A percentile compares a stretch with the other conserved stretches of the same genome.
Conservation (phyloP, 2,329 filamentous ascomycete species). For the Penicillium sp. region DNA sequence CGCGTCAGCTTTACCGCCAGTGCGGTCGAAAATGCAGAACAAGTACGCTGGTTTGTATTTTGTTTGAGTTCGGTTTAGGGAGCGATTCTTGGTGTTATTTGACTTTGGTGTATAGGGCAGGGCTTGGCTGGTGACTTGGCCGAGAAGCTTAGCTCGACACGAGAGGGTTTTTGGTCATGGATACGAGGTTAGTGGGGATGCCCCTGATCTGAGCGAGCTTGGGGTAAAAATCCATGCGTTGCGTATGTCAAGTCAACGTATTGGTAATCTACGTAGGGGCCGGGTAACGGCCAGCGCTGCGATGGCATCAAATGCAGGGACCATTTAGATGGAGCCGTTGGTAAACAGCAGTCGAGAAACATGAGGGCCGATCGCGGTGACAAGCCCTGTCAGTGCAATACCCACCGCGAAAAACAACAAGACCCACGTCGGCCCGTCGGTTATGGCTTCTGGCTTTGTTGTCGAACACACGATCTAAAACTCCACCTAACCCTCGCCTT, state of each 20-base stretch:
- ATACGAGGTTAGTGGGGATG: background rate
- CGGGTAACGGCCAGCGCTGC: too few relatives aligned
- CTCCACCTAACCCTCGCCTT: too few relatives aligned
- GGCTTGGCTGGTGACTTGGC: conserved; percentile 5
- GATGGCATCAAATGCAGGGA: background rate
- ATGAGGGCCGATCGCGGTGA: background rate
- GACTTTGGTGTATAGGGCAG: background rate
- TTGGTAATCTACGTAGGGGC: too few relatives aligned
- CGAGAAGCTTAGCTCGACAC: conserved; percentile 7
- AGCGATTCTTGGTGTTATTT: background rate
- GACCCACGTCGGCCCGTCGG: background rate
- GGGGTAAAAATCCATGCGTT: too few relatives aligned
- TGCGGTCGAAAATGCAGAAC: background rate
- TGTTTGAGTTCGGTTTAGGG: background rate
- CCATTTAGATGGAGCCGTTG: background rate
- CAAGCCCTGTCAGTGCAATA: background rate
- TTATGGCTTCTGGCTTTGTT: background rate
- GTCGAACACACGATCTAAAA: background rate
- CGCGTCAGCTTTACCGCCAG: conserved; percentile 4
- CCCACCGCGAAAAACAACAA: background rate
- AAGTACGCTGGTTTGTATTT: background rate
- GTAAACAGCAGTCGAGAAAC: background rate
- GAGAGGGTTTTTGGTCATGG: background rate
- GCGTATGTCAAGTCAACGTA: too few relatives aligned
- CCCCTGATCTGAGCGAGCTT: background rate